Percentiles rank a stretch among this genome's conserved stretches.
Conservation (phyloP, 2,329 filamentous ascomycete genomes). For the Sodiomyces alkalinus region DNA sequence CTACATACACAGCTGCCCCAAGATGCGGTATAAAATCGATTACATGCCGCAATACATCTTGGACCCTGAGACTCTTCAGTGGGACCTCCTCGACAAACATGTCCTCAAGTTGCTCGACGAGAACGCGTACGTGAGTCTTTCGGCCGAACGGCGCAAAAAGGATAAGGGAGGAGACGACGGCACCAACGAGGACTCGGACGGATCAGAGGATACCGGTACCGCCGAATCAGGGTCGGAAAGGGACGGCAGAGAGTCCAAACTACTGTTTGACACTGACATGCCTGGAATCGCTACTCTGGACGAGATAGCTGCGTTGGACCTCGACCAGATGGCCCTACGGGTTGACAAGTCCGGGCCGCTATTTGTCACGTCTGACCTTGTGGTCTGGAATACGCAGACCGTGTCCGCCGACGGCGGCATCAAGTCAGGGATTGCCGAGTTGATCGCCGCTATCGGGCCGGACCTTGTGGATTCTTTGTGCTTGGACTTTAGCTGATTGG, state of each 20-base stretch:
- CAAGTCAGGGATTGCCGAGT: constrained; percentile 49
- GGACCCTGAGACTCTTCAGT: constrained; percentile 48
- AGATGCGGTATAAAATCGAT: constrained; percentile 77
- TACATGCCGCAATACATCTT: constrained; percentile 62
- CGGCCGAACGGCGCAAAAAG: constrained; percentile 9
- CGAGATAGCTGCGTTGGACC: constrained; percentile 36
- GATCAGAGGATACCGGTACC: constrained; percentile 9
- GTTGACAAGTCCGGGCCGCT: constrained; percentile 22
- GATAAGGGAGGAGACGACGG: constrained; percentile 10
- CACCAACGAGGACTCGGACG: constrained; percentile 9
- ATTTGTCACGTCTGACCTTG: constrained; percentile 34
- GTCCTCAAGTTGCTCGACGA: constrained; percentile 34
- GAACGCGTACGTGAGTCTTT: constrained; percentile 40
- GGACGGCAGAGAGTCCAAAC: constrained; percentile 10
- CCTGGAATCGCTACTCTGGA: constrained; percentile 47
- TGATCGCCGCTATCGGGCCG: constrained; percentile 50
- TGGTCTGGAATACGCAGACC: constrained; percentile 40
- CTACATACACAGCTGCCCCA: constrained; percentile 67
- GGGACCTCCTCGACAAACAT: constrained; percentile 42
- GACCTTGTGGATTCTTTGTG: constrained; percentile 41
- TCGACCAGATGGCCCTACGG: constrained; percentile 43
- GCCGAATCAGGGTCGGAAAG: constrained; percentile 11
- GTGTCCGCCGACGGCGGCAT: constrained; percentile 29
- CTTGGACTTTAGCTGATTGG: constrained; percentile 37
- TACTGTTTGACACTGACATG: constrained; percentile 46